Evolutionary conservation across 108 stramenopile species (phyloP), one percentile per base, ranked within the genome.

Genomic region (Mediolabrus comicus): DNA sequence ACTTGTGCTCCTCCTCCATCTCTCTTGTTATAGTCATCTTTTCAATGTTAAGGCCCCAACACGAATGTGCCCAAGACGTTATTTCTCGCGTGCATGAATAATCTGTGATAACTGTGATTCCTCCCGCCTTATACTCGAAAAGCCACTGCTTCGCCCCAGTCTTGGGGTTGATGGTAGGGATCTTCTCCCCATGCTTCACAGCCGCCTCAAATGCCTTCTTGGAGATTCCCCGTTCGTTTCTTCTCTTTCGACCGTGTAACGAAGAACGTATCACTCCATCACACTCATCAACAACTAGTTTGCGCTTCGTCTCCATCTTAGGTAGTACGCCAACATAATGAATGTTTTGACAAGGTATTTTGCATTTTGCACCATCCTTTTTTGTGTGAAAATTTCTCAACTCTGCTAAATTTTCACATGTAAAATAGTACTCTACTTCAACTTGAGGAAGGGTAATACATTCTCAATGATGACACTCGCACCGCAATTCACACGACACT

Each of bases 101-200:
- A 55, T 82, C 72, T 14, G 83, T 78, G 22, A 71, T 28, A 27
- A 53, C 71, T 65, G 81, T 80, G 63, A 54, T 80, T 71, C 60
- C 82, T 29, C 39, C 76, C 34, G 4, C 29, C 71, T 17, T 68
- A 54, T 19, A 75, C 65, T 52, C 80, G 67, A 68, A 61, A 5
- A 39, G 75, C 81, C 81, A 79, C 10, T 33, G 24, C 14, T 10
- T 39, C 8, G 17, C 35, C 12, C 67, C 74, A 10, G 28, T 59
- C 5, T 8, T 14, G 8, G 41, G 67, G n/a, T n/a, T n/a, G n/a
- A n/a, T n/a, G 49, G 10, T 24, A 8, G 25, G 27, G 29, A 8
- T 33, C 26, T 31, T 19, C 31, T 30, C 33, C 73, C 71, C 81
- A 32, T 69, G 52, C 53, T 69, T 63, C 9, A 83, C 53, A 8